phyloP scores from a whole-genome alignment of 805 yeast species.

The Pichia cephalocereana region DNA sequence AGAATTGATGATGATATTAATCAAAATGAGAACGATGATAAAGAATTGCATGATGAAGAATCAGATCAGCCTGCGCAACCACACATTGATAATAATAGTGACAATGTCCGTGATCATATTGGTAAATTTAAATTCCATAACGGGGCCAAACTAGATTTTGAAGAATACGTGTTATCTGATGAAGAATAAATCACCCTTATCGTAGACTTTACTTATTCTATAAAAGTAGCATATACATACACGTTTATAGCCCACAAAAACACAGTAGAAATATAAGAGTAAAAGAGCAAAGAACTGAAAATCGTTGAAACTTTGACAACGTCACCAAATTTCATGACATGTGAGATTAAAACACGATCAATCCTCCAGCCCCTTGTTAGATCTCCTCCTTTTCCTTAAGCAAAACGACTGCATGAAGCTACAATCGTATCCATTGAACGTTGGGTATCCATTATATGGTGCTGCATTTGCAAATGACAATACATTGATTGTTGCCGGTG shows the following conservation, averaged over 20 bases:
- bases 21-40: neutral
- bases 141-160: conserved; percentile 11
- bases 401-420: conserved; percentile 15
- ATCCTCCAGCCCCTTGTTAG: neutral
- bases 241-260: too few relatives aligned
- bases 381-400: too few relatives aligned
- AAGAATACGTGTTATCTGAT: conserved; percentile 21
- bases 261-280: too few relatives aligned
- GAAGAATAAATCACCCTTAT: neutral
- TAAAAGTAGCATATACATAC: too few relatives aligned
- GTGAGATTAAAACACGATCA: too few relatives aligned
- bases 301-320: too few relatives aligned
- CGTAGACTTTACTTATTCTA: neutral
- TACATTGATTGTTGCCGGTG: conserved; percentile 72
- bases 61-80: neutral
- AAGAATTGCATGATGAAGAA: neutral
- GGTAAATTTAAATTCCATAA: neutral
- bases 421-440: conserved; percentile 17
- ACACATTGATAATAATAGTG: too few relatives aligned
- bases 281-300: too few relatives aligned
- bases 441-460: conserved; percentile 75
- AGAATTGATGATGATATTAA: neutral
- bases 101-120: conserved; percentile 8
- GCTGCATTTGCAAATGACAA: conserved; percentile 57
- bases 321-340: too few relatives aligned